Conservation (phyloP, 345 rosid genomes). For the Populus alba region DNA sequence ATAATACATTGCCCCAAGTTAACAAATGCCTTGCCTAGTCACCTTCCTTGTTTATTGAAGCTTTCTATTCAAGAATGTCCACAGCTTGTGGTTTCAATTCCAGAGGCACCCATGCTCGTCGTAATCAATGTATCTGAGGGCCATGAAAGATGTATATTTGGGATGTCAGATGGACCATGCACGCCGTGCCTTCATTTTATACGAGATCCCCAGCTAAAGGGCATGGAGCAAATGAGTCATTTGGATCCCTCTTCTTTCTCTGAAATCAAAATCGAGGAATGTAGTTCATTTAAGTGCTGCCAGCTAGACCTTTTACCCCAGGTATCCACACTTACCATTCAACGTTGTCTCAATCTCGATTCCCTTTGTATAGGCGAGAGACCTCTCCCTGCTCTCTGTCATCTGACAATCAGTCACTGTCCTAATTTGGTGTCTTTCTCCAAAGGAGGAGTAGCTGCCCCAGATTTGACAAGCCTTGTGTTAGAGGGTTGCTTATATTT, state of each 20-base stretch:
- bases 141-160: too few relatives aligned
- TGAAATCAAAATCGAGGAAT: not conserved
- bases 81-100: not conserved
- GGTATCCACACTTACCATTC: not conserved
- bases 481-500: conserved; percentile 1
- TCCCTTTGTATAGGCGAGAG: not conserved
- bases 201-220: not conserved
- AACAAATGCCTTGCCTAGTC: not conserved
- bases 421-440: not conserved
- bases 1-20: not conserved
- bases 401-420: not conserved
- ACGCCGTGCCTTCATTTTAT: too few relatives aligned
- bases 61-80: not conserved
- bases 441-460: conserved; percentile 2
- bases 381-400: not conserved
- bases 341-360: not conserved
- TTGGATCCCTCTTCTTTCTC: not conserved
- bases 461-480: conserved; percentile 1
- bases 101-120: not conserved
- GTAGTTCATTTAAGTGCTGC: conserved; percentile 1
- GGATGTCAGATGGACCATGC: too few relatives aligned
- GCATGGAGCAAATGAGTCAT: not conserved
- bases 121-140: not conserved
- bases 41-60: not conserved
- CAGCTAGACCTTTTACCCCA: not conserved